These are phyloP conservation scores for Trichophyton schoenleinii DNA, from an alignment of 2,329 filamentous ascomycete species.

Conservation along the genomic window DNA sequence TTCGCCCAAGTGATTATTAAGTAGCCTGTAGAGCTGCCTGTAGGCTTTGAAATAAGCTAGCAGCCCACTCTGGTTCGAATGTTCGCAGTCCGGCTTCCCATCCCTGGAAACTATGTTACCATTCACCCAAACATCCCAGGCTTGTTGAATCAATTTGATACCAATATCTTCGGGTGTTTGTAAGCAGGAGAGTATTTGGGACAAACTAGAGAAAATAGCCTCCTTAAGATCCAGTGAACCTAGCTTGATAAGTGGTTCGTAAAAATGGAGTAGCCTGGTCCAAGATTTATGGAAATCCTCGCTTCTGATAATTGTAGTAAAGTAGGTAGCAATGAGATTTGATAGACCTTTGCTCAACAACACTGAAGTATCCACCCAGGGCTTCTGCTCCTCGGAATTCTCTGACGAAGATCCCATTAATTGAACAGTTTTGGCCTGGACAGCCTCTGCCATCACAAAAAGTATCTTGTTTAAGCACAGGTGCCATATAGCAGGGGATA, in stretches of 20 bases:
- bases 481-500: constrained; percentile 68
- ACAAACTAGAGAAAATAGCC: constrained; percentile 55
- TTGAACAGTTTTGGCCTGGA: constrained; percentile 41
- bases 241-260: constrained; percentile 52
- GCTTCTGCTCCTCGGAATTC: constrained; percentile 21
- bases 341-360: constrained; percentile 62
- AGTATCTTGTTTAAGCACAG: constrained; percentile 70
- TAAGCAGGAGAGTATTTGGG: constrained; percentile 45
- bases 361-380: constrained; percentile 64
- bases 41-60: constrained; percentile 70
- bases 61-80: constrained; percentile 69
- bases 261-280: constrained; percentile 58
- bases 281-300: constrained; percentile 59
- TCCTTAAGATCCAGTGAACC: constrained; percentile 58
- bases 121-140: constrained; percentile 59
- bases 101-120: constrained; percentile 45
- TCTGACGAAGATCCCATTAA: constrained; percentile 13
- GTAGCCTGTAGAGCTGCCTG: constrained; percentile 64
- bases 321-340: constrained; percentile 60
- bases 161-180: constrained; percentile 31
- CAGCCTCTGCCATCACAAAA: constrained; percentile 61
- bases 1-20: constrained; percentile 50
- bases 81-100: constrained; percentile 31
- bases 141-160: constrained; percentile 43
- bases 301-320: constrained; percentile 57